Evolutionary conservation across 257 asterid species (phyloP), one percentile per base, ranked within the genome.

Genomic region (Datura wrightii): DNA sequence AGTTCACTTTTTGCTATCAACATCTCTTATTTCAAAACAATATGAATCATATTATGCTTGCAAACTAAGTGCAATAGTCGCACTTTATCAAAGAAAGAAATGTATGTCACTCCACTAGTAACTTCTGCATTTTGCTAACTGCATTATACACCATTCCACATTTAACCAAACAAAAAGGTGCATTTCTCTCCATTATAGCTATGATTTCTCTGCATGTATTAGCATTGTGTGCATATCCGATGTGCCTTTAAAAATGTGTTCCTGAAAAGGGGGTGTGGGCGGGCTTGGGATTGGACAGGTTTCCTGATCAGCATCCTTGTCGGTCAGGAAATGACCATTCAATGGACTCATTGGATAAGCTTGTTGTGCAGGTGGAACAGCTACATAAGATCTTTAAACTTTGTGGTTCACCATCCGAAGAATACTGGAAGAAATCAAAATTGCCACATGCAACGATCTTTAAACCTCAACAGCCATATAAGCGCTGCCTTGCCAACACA

Each of bases 381-480:
- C 91, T 94, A 69, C 97, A 93, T 85, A 94, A 94, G 89, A 94
- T 94, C 80, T 94, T 91, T 84, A 94, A 94, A 88, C 96, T 94
- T 42, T 93, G 97, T 85, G 98, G 98, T 82, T 94, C 98, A 31
- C 98, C 98, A 34, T 85, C 97, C 4, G 98, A 94, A 82, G 97
- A 90, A 82, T 94, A 93, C 87, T 94, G 98, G 98, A 92, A 87
- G 88, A 94, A 72, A 41, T 94, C 97, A 81, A 93, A 92, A 84
- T 87, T 94, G 86, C 97, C 94, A 5, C 92, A 94, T 66, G 95
- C 94, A 3, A 94, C 97, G 19, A 92, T 94, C 82, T 94, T 94
- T 84, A 94, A 94, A 86, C 98, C 98, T 85, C 97, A 94, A 83
- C 94, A 92, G 46, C 95, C 98, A 79, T 94, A 94, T 82, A 91